These are phyloP conservation scores for Atkinsonella texensis DNA, from an alignment of 2,329 filamentous ascomycete species.

Conservation along the genomic window DNA sequence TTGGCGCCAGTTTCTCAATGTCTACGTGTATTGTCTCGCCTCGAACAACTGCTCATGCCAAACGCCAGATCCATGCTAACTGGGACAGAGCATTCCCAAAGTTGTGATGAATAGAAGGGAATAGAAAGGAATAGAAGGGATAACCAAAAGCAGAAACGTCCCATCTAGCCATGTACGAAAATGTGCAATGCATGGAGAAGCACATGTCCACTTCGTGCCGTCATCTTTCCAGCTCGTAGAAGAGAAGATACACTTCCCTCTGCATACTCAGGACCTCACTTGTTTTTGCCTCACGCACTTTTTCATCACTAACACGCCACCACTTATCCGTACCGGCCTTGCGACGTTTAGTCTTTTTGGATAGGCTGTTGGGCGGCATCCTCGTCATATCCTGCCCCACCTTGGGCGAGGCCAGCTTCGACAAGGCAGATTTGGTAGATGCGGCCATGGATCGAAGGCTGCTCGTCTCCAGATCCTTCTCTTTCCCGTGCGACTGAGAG, in stretches of 20 bases:
- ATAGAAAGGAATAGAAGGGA: background rate
- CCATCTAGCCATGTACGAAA: background rate
- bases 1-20: background rate
- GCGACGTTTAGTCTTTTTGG: constrained; percentile 39
- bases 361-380: constrained; percentile 9
- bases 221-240: constrained; percentile 73
- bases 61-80: background rate
- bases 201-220: background rate
- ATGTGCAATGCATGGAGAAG: background rate
- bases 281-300: constrained; percentile 88
- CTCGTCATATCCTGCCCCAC: constrained; percentile 13
- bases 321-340: constrained; percentile 55
- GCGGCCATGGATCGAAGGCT: constrained; percentile 45
- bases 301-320: constrained; percentile 98
- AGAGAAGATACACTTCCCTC: constrained; percentile 87
- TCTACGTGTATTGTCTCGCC: background rate
- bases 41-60: background rate
- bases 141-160: background rate
- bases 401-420: constrained; percentile 31
- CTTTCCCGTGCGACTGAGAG: constrained; percentile 18
- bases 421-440: constrained; percentile 43
- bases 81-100: background rate
- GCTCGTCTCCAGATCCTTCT: constrained; percentile 35
- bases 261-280: constrained; percentile 87
- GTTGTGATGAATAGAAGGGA: background rate